phyloP scores from a whole-genome alignment of 148 eudicot species.

The Rhododendron ovatum region DNA sequence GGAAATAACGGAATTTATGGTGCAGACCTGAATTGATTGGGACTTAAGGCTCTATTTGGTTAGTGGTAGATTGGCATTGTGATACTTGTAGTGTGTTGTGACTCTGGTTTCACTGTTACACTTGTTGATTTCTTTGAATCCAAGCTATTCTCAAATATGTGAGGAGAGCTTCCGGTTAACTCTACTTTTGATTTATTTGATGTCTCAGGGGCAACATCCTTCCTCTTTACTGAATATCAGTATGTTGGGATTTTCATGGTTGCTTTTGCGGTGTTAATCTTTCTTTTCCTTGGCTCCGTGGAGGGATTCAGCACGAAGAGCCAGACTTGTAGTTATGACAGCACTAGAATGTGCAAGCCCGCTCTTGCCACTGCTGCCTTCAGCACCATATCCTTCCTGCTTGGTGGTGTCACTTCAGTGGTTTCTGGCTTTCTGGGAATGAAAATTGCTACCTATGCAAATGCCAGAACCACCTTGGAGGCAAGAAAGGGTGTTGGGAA shows the following conservation, averaged over 20 bases:
- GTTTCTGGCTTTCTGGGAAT: slow-evolving; percentile 93
- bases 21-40: neutral
- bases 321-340: slow-evolving; percentile 69
- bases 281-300: slow-evolving; percentile 94
- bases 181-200: neutral
- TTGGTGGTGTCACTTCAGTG: slow-evolving; percentile 77
- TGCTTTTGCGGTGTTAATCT: slow-evolving; percentile 77
- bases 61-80: neutral
- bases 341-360: slow-evolving; percentile 68
- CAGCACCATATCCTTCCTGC: slow-evolving; percentile 79
- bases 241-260: slow-evolving; percentile 89
- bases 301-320: slow-evolving; percentile 82
- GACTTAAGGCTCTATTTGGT: neutral
- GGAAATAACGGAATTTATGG: neutral
- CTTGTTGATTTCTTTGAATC: neutral
- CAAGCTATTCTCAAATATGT: neutral
- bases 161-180: neutral
- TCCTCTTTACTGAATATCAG: slow-evolving; percentile 68
- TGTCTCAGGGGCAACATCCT: slow-evolving; percentile 78
- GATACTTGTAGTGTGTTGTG: neutral
- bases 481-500: slow-evolving; percentile 96
- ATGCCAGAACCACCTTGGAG: slow-evolving; percentile 89
- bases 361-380: slow-evolving; percentile 84
- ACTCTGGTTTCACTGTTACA: neutral
- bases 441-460: slow-evolving; percentile 95